Conservation (phyloP, 805 yeast genomes). For the Komagataella pastoris region DNA sequence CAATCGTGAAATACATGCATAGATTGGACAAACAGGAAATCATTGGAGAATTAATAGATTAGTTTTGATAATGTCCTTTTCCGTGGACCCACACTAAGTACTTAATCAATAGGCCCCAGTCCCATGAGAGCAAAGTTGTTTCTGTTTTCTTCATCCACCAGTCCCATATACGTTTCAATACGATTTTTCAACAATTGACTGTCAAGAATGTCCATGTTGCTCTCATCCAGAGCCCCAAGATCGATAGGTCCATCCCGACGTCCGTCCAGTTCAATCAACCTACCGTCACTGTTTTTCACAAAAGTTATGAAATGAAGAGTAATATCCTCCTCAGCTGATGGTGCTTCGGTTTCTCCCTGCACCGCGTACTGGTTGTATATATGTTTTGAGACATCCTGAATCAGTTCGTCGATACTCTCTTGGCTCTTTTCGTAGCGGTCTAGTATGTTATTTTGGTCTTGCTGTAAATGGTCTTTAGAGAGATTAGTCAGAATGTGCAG, state of each 20-base stretch:
- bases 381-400: constrained; percentile 11
- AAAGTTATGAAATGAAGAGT: constrained; percentile 71
- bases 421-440: constrained; percentile 8
- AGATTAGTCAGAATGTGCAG: constrained; percentile 44
- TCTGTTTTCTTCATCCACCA: constrained; percentile 44
- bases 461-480: constrained; percentile 16
- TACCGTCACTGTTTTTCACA: constrained; percentile 37
- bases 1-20: constrained; percentile 56
- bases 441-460: constrained; percentile 2
- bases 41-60: constrained; percentile 28
- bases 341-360: constrained; percentile 59
- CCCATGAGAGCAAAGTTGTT: constrained; percentile 71
- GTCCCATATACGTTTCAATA: constrained; percentile 53
- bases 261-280: constrained; percentile 81
- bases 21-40: constrained; percentile 42
- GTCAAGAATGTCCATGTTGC: constrained; percentile 33
- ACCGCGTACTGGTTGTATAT: constrained; percentile 18
- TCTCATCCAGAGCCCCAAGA: constrained; percentile 28
- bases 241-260: constrained; percentile 66
- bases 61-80: background rate
- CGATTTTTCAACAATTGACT: constrained; percentile 36
- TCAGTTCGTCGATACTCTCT: constrained; percentile 10
- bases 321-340: constrained; percentile 36
- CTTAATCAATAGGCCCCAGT: constrained; percentile 39
- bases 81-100: background rate